These are phyloP conservation scores for Zymoseptoria passerinii DNA, from an alignment of 2,329 filamentous ascomycete species.

Conservation along the genomic window DNA sequence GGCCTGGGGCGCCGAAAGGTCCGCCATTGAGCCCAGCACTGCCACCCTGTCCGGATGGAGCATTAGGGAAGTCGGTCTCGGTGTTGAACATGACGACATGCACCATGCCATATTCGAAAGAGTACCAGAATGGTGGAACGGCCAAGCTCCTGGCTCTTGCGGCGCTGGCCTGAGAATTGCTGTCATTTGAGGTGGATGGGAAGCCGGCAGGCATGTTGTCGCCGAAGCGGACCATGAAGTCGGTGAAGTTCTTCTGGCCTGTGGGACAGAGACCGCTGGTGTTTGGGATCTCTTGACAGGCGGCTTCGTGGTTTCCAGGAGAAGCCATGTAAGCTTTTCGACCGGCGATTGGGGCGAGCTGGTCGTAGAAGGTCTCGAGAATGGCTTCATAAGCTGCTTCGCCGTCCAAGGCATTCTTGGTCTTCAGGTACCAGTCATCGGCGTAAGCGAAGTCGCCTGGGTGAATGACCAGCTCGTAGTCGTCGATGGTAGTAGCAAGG, in stretches of 20 bases:
- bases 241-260: constrained; percentile 54
- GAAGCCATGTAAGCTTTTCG: constrained; percentile 50
- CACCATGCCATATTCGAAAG: constrained; percentile 51
- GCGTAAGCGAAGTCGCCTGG: constrained; percentile 52
- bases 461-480: constrained; percentile 50
- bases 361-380: constrained; percentile 49
- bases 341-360: constrained; percentile 46
- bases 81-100: constrained; percentile 50
- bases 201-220: constrained; percentile 46
- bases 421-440: constrained; percentile 44
- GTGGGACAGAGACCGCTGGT: constrained; percentile 36
- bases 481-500: constrained; percentile 44
- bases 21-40: constrained; percentile 39
- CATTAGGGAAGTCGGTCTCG: constrained; percentile 48
- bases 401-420: constrained; percentile 42
- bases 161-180: constrained; percentile 36
- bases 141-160: constrained; percentile 40
- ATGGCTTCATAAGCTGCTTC: constrained; percentile 49
- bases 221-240: constrained; percentile 50
- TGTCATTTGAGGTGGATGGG: constrained; percentile 40
- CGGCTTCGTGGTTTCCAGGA: constrained; percentile 54
- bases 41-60: constrained; percentile 39
- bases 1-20: constrained; percentile 41
- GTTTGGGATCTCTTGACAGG: constrained; percentile 40
- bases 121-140: constrained; percentile 52